These are phyloP conservation scores for Gautieria morchelliformis DNA, from an alignment of 768 basidiomycete species.

Conservation along the genomic window DNA sequence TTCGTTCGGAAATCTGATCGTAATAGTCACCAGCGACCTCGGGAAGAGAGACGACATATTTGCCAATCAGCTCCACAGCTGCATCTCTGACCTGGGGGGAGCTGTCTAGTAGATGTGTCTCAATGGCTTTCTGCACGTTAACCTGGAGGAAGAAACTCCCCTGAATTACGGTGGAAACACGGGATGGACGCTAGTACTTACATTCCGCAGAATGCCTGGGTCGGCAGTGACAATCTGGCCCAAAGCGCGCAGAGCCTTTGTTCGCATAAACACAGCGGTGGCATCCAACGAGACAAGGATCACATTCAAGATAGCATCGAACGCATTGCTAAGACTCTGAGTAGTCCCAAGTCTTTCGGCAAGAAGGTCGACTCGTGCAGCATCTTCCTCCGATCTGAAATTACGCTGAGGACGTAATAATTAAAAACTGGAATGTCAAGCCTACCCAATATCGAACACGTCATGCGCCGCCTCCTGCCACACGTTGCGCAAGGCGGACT, in stretches of 20 bases:
- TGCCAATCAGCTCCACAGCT: conserved; percentile 95
- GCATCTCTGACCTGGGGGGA: conserved; percentile 95
- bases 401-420: neutral
- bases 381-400: conserved; percentile 62
- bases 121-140: conserved; percentile 78
- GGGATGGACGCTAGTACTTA: conserved; percentile 26
- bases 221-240: conserved; percentile 88
- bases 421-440: neutral
- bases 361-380: conserved; percentile 52
- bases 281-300: conserved; percentile 76
- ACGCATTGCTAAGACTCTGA: conserved; percentile 68
- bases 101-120: conserved; percentile 80
- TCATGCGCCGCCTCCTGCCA: conserved; percentile 65
- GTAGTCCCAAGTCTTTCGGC: conserved; percentile 70
- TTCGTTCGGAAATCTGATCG: conserved; percentile 76
- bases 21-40: conserved; percentile 89
- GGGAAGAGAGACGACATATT: conserved; percentile 85
- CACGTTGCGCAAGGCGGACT: conserved; percentile 54
- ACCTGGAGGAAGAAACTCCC: conserved; percentile 30
- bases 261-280: conserved; percentile 82
- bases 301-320: conserved; percentile 73
- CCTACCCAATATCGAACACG: conserved; percentile 77
- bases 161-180: neutral
- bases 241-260: conserved; percentile 85
- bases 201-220: conserved; percentile 67